A percentile compares a stretch with the other conserved stretches of the same genome.
Conservation (phyloP, 306 rosid genomes). For the Elaeagnus macrophylla region DNA sequence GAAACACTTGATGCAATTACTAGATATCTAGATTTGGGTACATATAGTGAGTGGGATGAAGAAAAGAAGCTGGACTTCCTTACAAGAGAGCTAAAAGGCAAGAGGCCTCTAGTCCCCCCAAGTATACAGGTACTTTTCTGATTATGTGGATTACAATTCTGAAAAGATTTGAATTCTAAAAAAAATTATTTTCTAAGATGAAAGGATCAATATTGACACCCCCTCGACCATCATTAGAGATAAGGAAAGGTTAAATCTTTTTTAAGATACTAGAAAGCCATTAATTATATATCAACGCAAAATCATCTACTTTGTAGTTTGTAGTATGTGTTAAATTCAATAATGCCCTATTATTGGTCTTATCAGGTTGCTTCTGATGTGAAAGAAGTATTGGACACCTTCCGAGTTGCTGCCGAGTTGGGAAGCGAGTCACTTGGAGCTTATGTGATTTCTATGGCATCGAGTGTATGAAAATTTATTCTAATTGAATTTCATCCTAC, state of each 20-base stretch:
- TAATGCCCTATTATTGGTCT: background rate
- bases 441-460: constrained; percentile 95
- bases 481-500: background rate
- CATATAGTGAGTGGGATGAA: constrained; percentile 92
- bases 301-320: no score
- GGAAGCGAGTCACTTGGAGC: constrained; percentile 89
- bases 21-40: constrained; percentile 66
- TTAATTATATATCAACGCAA: no score
- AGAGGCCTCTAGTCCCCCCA: constrained; percentile 80
- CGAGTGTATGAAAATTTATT: constrained; percentile 41
- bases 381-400: constrained; percentile 75
- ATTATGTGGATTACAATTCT: no score
- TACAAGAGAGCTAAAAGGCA: constrained; percentile 77
- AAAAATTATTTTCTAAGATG: no score
- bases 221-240: no score
- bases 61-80: constrained; percentile 79
- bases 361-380: constrained; percentile 71
- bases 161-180: no score
- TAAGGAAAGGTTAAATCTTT: no score
- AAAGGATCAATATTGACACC: no score
- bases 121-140: constrained; percentile 48
- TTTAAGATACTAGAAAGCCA: no score
- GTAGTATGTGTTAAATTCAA: no score
- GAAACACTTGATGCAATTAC: constrained; percentile 84
- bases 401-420: constrained; percentile 73